A percentile compares a stretch with the other conserved stretches of the same genome.
Conservation (phyloP, 192 early-diverging fungal species). For the Diversispora epigaea region DNA sequence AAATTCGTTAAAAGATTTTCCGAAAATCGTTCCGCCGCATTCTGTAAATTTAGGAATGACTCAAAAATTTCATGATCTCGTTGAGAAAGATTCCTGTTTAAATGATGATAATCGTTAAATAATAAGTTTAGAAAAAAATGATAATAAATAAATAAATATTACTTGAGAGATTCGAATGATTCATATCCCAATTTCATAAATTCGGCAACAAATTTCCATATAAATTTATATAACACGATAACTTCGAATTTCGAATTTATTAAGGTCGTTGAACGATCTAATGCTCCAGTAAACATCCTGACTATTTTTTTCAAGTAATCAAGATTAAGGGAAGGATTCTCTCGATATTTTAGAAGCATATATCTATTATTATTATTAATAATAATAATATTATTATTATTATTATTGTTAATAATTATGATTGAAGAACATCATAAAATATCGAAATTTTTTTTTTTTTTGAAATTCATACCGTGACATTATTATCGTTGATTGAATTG, state of each 20-base stretch:
- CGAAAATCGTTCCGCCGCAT: neutral
- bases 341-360: neutral
- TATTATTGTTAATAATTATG: neutral
- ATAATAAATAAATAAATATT: neutral
- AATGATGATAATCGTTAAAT: neutral
- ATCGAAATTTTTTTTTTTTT: no score
- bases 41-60: neutral
- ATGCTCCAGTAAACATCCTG: neutral
- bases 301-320: neutral
- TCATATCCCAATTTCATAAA: neutral
- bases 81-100: neutral
- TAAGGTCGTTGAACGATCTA: neutral
- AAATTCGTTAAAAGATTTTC: neutral
- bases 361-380: neutral
- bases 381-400: neutral
- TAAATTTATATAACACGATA: neutral
- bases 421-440: neutral
- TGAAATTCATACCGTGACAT: no score
- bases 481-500: no score
- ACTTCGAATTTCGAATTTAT: neutral
- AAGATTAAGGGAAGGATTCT: neutral
- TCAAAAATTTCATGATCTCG: neutral
- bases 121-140: neutral
- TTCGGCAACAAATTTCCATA: constrained; percentile 5
- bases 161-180: neutral